phyloP scores from a whole-genome alignment of 2,329 filamentous ascomycete species.

The Ophiognomonia clavigignenti-juglandacearum region DNA sequence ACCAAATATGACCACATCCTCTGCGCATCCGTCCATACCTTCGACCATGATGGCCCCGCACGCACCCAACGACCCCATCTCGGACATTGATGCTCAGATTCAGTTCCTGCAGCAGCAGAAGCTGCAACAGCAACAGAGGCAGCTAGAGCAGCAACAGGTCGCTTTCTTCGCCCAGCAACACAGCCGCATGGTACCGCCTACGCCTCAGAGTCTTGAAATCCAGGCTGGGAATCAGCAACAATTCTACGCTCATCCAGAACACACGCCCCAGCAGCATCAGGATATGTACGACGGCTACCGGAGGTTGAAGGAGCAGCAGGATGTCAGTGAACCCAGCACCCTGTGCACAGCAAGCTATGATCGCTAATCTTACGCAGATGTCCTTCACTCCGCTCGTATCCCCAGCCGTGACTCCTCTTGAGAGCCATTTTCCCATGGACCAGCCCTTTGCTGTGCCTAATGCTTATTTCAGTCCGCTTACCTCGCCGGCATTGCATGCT shows the following conservation, averaged over 20 bases:
- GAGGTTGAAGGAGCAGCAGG: slow-evolving; percentile 64
- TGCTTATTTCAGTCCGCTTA: slow-evolving; percentile 78
- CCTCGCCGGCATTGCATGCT: slow-evolving; percentile 73
- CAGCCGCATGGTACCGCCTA: slow-evolving; percentile 66
- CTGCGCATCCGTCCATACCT: slow-evolving; percentile 40
- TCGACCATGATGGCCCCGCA: slow-evolving; percentile 39
- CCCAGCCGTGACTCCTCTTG: slow-evolving; percentile 77
- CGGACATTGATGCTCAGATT: slow-evolving; percentile 61
- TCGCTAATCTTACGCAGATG: slow-evolving; percentile 44
- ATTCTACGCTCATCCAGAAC: slow-evolving; percentile 52
- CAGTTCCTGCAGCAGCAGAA: slow-evolving; percentile 61
- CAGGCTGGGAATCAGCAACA: slow-evolving; percentile 55
- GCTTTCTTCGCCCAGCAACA: slow-evolving; percentile 50
- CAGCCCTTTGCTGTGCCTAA: slow-evolving; percentile 58
- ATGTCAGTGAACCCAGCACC: slow-evolving; percentile 40
- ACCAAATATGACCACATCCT: slow-evolving; percentile 42
- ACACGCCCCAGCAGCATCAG: slow-evolving; percentile 46
- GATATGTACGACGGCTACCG: slow-evolving; percentile 64
- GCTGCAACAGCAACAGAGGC: slow-evolving; percentile 55
- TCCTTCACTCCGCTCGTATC: slow-evolving; percentile 77
- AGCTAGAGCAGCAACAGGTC: slow-evolving; percentile 52
- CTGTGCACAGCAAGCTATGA: neutral
- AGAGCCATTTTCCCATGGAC: slow-evolving; percentile 62
- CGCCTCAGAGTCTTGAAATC: slow-evolving; percentile 76
- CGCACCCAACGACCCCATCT: slow-evolving; percentile 47